Conservation (phyloP, 495 filamentous ascomycete species). For the Neurospora sp. region DNA sequence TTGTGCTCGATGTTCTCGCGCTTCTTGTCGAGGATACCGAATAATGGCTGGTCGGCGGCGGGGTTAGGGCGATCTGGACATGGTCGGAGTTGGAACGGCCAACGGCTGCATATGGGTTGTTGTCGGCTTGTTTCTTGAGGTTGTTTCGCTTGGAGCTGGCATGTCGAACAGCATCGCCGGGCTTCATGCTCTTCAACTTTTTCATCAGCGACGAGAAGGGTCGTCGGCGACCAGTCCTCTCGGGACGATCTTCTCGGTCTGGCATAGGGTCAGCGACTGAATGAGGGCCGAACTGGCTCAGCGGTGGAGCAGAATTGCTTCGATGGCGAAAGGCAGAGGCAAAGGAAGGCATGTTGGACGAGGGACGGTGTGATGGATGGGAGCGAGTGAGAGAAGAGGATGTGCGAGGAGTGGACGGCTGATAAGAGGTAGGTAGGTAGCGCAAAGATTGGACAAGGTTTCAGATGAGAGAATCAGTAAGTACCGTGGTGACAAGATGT, state of each 20-base stretch:
- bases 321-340: slow-evolving; percentile 9
- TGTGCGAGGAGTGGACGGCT: slow-evolving; percentile 1
- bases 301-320: slow-evolving; percentile 8
- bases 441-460: not conserved
- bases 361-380: not conserved
- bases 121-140: slow-evolving; percentile 52
- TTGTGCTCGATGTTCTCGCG: slow-evolving; percentile 22
- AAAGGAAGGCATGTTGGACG: slow-evolving; percentile 7
- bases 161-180: slow-evolving; percentile 27
- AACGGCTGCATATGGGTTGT: slow-evolving; percentile 78
- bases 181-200: slow-evolving; percentile 79
- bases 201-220: slow-evolving; percentile 94
- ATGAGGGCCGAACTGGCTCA: slow-evolving; percentile 6
- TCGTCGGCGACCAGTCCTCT: slow-evolving; percentile 47
- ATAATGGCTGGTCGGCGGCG: slow-evolving; percentile 42
- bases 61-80: slow-evolving; percentile 13
- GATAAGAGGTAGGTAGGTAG: slow-evolving; percentile 7
- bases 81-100: slow-evolving; percentile 16
- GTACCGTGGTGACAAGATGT: slow-evolving; percentile 52
- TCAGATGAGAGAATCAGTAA: slow-evolving; percentile 25
- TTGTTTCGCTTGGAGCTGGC: slow-evolving; percentile 20
- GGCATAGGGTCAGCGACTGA: slow-evolving; percentile 15
- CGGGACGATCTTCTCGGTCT: slow-evolving; percentile 33
- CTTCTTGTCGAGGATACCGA: slow-evolving; percentile 46
- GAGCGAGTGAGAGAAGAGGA: not conserved